Conservation (phyloP, 768 basidiomycete genomes). For the Melanogaster broomeanus region DNA sequence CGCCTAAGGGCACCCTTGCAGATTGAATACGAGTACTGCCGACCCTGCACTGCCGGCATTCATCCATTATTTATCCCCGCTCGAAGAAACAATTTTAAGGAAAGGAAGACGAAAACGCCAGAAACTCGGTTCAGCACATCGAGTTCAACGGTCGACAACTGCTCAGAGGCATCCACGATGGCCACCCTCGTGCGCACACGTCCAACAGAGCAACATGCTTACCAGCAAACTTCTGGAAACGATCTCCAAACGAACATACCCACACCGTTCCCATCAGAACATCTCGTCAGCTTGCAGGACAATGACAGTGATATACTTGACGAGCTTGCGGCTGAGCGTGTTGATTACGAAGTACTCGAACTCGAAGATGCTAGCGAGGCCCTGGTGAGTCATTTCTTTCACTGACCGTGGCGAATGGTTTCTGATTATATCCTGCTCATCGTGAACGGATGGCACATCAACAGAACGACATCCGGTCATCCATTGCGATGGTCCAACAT, state of each 20-base stretch:
- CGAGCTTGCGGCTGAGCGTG: conserved; percentile 22
- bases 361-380: not conserved
- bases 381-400: conserved; percentile 4
- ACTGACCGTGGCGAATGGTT: no score
- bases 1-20: not conserved
- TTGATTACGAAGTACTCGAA: conserved; percentile 17
- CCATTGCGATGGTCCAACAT: conserved; percentile 71
- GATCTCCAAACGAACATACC: conserved; percentile 15
- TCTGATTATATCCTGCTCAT: not conserved
- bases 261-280: conserved; percentile 22
- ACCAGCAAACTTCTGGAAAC: not conserved
- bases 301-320: conserved; percentile 13
- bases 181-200: conserved; percentile 28
- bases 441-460: conserved; percentile 5
- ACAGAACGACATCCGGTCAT: conserved; percentile 66
- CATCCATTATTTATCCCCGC: not conserved
- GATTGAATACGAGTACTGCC: not conserved
- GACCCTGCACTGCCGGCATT: conserved; percentile 16
- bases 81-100: not conserved
- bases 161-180: conserved; percentile 12
- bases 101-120: not conserved
- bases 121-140: not conserved
- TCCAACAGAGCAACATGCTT: not conserved
- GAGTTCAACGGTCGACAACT: not conserved
- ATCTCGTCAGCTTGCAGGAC: conserved; percentile 9